Evolutionary conservation across 148 eudicot genomes (phyloP).

Genomic region (Dianthus caryophyllus): DNA sequence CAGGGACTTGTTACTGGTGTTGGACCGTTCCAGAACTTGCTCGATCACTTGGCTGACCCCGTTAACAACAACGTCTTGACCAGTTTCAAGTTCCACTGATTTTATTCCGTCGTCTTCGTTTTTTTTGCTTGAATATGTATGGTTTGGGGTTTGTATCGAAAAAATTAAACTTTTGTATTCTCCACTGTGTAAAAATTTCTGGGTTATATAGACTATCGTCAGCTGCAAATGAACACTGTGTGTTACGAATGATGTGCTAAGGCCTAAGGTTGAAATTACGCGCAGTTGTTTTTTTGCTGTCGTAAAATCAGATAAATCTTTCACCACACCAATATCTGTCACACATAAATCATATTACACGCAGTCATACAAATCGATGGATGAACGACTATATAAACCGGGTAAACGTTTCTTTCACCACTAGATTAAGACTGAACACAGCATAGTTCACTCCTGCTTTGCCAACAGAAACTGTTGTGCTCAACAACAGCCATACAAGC

Average conservation of each 20-base stretch:
- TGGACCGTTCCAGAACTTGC: constrained; percentile 89
- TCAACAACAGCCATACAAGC: too few relatives aligned
- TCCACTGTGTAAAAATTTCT: constrained; percentile 17
- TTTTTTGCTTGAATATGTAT: not conserved
- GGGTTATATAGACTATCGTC: constrained; percentile 9
- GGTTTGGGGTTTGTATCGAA: constrained; percentile 18
- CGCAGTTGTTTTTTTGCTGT: not conserved
- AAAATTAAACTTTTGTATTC: constrained; percentile 6
- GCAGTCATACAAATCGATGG: too few relatives aligned
- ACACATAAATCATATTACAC: too few relatives aligned
- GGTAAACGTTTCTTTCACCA: too few relatives aligned
- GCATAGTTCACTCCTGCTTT: too few relatives aligned
- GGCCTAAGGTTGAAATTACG: not conserved
- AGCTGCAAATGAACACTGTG: constrained; percentile 10
- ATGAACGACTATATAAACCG: not conserved
- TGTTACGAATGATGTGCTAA: constrained; percentile 6
- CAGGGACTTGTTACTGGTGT: constrained; percentile 88
- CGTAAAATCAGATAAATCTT: not conserved
- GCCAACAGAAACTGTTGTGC: too few relatives aligned
- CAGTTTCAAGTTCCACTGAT: constrained; percentile 86
- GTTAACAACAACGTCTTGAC: constrained; percentile 96
- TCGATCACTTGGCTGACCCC: constrained; percentile 96
- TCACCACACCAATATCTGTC: too few relatives aligned
- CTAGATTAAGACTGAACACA: too few relatives aligned
- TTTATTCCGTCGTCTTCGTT: not conserved